These are phyloP conservation scores for Trichoderma koningii DNA, from an alignment of 2,329 filamentous ascomycete genomes.

Conservation along the genomic window DNA sequence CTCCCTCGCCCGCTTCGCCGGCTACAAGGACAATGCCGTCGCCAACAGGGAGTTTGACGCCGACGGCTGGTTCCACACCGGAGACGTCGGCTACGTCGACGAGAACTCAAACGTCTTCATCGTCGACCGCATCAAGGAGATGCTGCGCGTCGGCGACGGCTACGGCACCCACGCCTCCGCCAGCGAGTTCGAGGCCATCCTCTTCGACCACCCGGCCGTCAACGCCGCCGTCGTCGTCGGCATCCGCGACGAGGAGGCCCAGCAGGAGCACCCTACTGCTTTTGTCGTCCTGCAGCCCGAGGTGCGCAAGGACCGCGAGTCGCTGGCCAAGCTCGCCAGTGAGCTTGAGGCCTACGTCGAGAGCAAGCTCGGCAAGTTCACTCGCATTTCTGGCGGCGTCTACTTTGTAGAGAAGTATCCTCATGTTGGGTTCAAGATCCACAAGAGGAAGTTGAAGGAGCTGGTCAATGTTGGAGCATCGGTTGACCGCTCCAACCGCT, in stretches of 20 bases:
- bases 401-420: background rate
- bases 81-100: background rate
- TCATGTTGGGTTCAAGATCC: background rate
- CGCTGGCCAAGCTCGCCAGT: background rate
- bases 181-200: background rate
- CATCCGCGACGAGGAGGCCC: background rate
- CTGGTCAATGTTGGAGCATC: background rate
- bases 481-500: background rate
- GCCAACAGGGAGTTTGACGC: too few species aligned
- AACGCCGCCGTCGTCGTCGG: background rate
- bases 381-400: background rate
- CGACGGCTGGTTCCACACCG: background rate
- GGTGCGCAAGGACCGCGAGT: background rate
- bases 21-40: too few species aligned
- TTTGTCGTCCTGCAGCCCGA: background rate
- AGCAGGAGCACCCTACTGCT: background rate
- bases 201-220: background rate
- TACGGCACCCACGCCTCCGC: background rate
- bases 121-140: background rate
- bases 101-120: conserved; percentile 1
- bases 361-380: background rate
- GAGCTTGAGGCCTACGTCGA: conserved; percentile 1
- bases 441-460: background rate
- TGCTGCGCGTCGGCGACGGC: background rate
- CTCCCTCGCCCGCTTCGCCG: background rate